Evolutionary conservation across 495 filamentous ascomycete genomes (phyloP).

Genomic region (Letharia columbiana): DNA sequence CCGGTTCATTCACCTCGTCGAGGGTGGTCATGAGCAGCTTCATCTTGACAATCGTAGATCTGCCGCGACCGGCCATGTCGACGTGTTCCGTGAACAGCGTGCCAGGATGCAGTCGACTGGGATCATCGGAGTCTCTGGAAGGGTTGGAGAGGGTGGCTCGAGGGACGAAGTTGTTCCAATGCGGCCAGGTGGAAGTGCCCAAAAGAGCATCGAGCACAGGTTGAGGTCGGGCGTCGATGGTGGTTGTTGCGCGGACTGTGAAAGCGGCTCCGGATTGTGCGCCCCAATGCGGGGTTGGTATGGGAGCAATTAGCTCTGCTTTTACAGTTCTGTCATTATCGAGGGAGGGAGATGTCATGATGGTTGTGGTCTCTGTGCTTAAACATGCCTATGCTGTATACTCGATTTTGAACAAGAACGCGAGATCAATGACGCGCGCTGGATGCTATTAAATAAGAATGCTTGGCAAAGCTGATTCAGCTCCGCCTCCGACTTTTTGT

Average conservation of each 20-base stretch:
- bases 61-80: slow-evolving; percentile 19
- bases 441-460: no score
- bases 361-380: background rate
- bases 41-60: slow-evolving; percentile 13
- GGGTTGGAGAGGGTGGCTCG: background rate
- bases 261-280: slow-evolving; percentile 14
- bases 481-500: no score
- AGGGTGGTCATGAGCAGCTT: slow-evolving; percentile 22
- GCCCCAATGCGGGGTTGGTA: slow-evolving; percentile 25
- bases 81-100: slow-evolving; percentile 21
- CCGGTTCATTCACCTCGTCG: slow-evolving; percentile 13
- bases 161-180: slow-evolving; percentile 28
- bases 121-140: background rate
- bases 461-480: no score
- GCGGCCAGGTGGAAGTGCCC: slow-evolving; percentile 19
- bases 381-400: background rate
- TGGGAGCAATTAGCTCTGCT: slow-evolving; percentile 13
- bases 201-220: slow-evolving; percentile 18
- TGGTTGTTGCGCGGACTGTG: slow-evolving; percentile 20
- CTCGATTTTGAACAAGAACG: background rate
- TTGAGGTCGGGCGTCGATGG: slow-evolving; percentile 14
- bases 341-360: slow-evolving; percentile 1
- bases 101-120: slow-evolving; percentile 6
- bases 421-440: background rate
- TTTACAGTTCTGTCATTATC: background rate